Base-by-base conservation (phyloP, 257 asterid genomes). In the Nicotiana undulata region DNA sequence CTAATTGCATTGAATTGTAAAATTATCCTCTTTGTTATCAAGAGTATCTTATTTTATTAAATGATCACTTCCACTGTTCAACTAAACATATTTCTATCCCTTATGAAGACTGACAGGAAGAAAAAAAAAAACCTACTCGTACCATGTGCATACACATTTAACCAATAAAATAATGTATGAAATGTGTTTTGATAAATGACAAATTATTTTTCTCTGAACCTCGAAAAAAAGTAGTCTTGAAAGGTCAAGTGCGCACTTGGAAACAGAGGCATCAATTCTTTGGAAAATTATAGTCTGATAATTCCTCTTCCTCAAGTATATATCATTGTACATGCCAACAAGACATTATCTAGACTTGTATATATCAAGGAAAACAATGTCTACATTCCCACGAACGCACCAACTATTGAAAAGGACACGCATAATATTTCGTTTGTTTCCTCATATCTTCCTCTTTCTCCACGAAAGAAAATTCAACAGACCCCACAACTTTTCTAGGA, bases 391-490 rank as follows among this genome's bases (percentile, higher is more conserved):
- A 72, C 20, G 16, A 13, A 46, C 15, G 3, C 40, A 46, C 78
- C 78, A 46, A 72, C 77, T 22, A 11, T 46, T 46, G 78, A 72
- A 46, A 13, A 46, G 13, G 60, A 46, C 78, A 0, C 24, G 40
- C 60, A 72, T 40, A 22, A 46, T 13, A 0, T 11, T 68, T 76
- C 80, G 0, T 15, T 58, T 24, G 8, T 9, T 82, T 85, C 82
- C 74, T 34, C 52, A 0, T 79, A 44, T 32, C 65, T 83, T 78
- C 63, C 78, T 72, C 32, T 16, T 77, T 63, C 78, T 79, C 85
- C 76, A 59, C 78, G 64, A 55, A 65, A 53, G 2, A n/a, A 67
- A 79, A 68, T 40, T 64, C 53, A 63, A 0, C 28, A 77, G 10
- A 46, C 37, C 79, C 81, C 76, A 80, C 18, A 0, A 29, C 79